These are phyloP conservation scores for Alternaria rosae DNA, from an alignment of 2,329 filamentous ascomycete genomes.

Conservation along the genomic window DNA sequence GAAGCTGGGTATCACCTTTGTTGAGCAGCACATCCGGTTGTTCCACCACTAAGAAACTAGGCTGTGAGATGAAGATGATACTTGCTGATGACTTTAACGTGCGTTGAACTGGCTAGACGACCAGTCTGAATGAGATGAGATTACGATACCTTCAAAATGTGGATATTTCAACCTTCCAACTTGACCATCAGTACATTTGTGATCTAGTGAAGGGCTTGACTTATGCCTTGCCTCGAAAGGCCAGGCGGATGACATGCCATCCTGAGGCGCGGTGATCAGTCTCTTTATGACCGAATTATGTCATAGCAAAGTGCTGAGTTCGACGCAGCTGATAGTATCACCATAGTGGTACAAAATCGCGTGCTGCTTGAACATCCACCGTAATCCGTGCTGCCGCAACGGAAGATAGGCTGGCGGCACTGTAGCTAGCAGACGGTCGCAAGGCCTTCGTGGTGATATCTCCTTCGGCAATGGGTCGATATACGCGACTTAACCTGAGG, in stretches of 20 bases:
- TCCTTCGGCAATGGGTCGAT: not conserved
- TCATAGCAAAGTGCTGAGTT: not conserved
- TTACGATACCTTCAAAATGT: constrained; percentile 14
- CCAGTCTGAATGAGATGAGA: not conserved
- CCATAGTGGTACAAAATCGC: not conserved
- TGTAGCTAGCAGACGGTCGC: not conserved
- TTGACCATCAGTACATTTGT: not conserved
- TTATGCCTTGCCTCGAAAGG: not conserved
- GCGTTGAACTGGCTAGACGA: constrained; percentile 1
- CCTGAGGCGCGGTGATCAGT: not conserved
- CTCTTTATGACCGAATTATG: not conserved
- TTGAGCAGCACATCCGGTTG: constrained; percentile 90
- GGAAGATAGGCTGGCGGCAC: not conserved
- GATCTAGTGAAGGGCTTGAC: not conserved
- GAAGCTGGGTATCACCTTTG: constrained; percentile 90
- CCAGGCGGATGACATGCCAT: too few relatives aligned
- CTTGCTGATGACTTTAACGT: constrained; percentile 8
- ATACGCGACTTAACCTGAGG: not conserved
- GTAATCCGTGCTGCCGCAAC: not conserved
- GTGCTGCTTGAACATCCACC: not conserved
- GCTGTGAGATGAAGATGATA: not conserved
- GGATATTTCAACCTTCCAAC: constrained; percentile 13
- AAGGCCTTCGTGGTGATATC: not conserved
- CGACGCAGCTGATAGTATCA: not conserved
- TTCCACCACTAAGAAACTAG: constrained; percentile 80